Base-by-base conservation (phyloP, 148 eudicot genomes). In the Bassia scoparia region DNA sequence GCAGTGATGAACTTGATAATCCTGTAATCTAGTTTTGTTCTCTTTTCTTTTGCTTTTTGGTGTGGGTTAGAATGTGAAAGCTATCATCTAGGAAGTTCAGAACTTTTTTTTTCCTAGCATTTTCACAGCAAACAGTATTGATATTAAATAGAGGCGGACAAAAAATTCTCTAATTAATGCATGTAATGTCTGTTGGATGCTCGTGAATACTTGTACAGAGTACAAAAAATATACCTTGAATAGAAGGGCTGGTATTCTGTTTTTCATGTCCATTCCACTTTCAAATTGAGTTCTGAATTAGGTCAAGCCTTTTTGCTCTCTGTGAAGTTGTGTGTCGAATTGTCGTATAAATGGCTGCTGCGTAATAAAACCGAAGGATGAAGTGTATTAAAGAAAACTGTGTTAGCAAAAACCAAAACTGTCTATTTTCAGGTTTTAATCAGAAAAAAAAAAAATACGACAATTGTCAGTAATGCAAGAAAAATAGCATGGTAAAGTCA, bases 21-120 rank as follows among this genome's bases (percentile, higher is more conserved):
- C 26, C 33, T 54, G 63, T 64, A 65, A 74, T 74, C 35, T 55
- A 7, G 62, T 26, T 74, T 74, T 54, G 37, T 37, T 34, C 26
- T 14, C 41, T 53, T 16, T 74, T 74, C 50, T 43, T 53, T 74
- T 38, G 49, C 21, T 18, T 35, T 12, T 14, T 20, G 52, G 76
- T 64, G 52, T 21, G 41, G n/a, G 69, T 74, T 66, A 54, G 34
- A 62, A 48, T 18, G 5, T 23, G 64, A 37, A 58, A 64, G 17
- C 3, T 3, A 26, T 44, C 33, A 30, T n/a, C 21, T 33, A 44
- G 30, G 21, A n/a, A 0, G 21, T 53, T 69, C 9, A 14, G 21
- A 20, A 52, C 43, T n/a, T 15, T 52, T 52, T 52, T n/a, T 52
- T 52, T 52, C 13, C 18, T 24, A 17, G 1, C 2, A 16, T 31